Percentiles rank a stretch among this genome's conserved stretches.
Conservation (phyloP, 768 basidiomycete species). For the Multifurca ochricompacta region DNA sequence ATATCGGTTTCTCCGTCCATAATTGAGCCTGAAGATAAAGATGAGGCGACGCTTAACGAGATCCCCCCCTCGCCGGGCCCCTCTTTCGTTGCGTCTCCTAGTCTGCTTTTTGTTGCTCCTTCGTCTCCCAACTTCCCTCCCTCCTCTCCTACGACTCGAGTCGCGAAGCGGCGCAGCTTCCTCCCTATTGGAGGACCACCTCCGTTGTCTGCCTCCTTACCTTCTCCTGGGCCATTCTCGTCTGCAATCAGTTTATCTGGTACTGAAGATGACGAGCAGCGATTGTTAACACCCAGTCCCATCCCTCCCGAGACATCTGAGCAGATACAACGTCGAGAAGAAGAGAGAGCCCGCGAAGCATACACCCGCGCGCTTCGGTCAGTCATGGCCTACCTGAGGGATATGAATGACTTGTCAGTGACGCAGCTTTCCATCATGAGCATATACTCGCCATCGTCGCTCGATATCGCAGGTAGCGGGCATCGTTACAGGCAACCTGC, state of each 20-base stretch:
- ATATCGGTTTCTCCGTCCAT: constrained; percentile 16
- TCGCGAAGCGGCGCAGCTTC: constrained; percentile 79
- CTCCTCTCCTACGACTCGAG: constrained; percentile 38
- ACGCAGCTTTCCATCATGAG: constrained; percentile 52
- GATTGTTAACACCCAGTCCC: constrained; percentile 37
- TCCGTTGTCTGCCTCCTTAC: constrained; percentile 51
- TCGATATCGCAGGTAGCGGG: constrained; percentile 31
- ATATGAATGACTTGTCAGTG: constrained; percentile 86
- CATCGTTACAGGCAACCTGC: constrained; percentile 62
- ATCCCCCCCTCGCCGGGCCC: background rate
- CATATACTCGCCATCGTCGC: constrained; percentile 47
- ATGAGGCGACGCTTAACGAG: background rate
- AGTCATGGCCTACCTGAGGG: constrained; percentile 92
- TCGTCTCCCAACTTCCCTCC: constrained; percentile 25
- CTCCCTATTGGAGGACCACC: constrained; percentile 72
- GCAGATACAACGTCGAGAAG: constrained; percentile 52
- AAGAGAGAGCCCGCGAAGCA: constrained; percentile 61
- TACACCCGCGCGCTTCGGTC: constrained; percentile 78
- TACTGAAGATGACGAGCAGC: constrained; percentile 26
- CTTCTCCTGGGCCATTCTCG: constrained; percentile 55
- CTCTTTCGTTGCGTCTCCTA: constrained; percentile 5
- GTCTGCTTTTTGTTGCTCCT: constrained; percentile 13
- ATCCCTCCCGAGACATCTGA: constrained; percentile 36
- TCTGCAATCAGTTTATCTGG: constrained; percentile 40
- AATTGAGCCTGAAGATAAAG: constrained; percentile 7